These are phyloP conservation scores for Alternaria atra DNA, from an alignment of 2,329 filamentous ascomycete genomes.

Conservation along the genomic window DNA sequence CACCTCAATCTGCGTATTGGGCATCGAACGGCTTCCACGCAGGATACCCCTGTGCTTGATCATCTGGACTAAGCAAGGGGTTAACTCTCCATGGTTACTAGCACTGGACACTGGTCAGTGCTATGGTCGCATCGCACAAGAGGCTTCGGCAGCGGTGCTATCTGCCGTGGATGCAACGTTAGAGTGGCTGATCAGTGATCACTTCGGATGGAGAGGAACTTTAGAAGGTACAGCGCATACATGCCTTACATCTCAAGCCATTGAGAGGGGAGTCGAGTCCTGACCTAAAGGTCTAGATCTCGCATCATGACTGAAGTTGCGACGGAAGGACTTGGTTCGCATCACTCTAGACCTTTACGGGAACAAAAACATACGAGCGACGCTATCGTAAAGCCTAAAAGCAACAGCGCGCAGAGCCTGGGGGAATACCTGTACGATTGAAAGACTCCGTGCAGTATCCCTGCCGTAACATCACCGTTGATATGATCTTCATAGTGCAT, in stretches of 20 bases:
- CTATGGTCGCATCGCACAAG: neutral
- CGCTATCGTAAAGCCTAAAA: neutral
- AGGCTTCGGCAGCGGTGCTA: neutral
- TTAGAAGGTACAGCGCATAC: neutral
- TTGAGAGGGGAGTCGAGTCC: too few species aligned
- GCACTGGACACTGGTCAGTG: neutral
- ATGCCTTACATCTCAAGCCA: neutral
- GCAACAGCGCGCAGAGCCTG: neutral
- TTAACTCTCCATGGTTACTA: too few species aligned
- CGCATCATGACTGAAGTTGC: neutral
- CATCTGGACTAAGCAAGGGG: neutral
- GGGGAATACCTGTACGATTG: neutral
- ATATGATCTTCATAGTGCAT: constrained; percentile 22
- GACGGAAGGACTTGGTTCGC: neutral
- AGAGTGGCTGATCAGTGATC: neutral
- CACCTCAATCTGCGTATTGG: constrained; percentile 11
- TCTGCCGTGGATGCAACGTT: neutral
- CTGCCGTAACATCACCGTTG: constrained; percentile 3
- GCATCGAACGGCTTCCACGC: constrained; percentile 2
- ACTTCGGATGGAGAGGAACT: too few species aligned
- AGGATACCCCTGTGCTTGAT: neutral
- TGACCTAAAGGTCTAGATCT: neutral
- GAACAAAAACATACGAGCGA: neutral
- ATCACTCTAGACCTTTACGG: neutral
- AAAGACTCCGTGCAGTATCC: constrained; percentile 4